Conservation (phyloP, 2,329 filamentous ascomycete genomes). For the Colletotrichum agaves region DNA sequence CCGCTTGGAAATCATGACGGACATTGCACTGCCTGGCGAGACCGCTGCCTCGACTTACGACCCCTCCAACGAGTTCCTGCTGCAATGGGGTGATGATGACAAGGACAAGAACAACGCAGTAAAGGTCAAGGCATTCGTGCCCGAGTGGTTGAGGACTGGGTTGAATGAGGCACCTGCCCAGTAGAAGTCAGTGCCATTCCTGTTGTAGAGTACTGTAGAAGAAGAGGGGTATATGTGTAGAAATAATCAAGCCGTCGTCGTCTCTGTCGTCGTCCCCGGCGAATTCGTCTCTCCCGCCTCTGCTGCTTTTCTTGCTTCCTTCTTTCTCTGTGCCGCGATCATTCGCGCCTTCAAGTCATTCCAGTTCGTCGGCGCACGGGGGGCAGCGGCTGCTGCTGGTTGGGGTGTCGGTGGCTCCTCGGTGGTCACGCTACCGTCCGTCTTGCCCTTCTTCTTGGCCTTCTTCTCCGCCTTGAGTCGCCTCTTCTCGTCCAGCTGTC, state of each 20-base stretch:
- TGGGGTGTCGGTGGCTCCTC: neutral
- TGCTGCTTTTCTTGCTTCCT: slow-evolving; percentile 63
- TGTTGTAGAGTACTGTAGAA: slow-evolving; percentile 23
- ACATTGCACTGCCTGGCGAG: slow-evolving; percentile 75
- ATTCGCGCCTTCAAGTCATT: slow-evolving; percentile 38
- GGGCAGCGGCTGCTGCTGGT: neutral
- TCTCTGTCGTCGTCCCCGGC: neutral
- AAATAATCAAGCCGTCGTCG: slow-evolving; percentile 4
- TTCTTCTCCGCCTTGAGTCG: slow-evolving; percentile 51
- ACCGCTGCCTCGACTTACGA: slow-evolving; percentile 72
- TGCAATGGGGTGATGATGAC: slow-evolving; percentile 36
- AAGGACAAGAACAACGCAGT: slow-evolving; percentile 53
- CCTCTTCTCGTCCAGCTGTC: slow-evolving; percentile 50
- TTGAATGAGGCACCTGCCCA: slow-evolving; percentile 46
- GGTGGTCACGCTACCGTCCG: neutral
- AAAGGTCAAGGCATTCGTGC: slow-evolving; percentile 84
- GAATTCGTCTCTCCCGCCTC: slow-evolving; percentile 36
- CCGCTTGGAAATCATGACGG: slow-evolving; percentile 90
- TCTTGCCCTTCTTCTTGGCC: slow-evolving; percentile 43
- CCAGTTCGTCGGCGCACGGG: slow-evolving; percentile 33
- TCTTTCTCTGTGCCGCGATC: slow-evolving; percentile 54
- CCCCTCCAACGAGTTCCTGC: slow-evolving; percentile 52
- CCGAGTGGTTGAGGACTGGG: slow-evolving; percentile 72
- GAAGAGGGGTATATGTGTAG: slow-evolving; percentile 36
- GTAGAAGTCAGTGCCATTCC: slow-evolving; percentile 21